Evolutionary conservation across 371 early-diverging fungal genomes (phyloP).

Genomic region (Haplosporangium sp.): DNA sequence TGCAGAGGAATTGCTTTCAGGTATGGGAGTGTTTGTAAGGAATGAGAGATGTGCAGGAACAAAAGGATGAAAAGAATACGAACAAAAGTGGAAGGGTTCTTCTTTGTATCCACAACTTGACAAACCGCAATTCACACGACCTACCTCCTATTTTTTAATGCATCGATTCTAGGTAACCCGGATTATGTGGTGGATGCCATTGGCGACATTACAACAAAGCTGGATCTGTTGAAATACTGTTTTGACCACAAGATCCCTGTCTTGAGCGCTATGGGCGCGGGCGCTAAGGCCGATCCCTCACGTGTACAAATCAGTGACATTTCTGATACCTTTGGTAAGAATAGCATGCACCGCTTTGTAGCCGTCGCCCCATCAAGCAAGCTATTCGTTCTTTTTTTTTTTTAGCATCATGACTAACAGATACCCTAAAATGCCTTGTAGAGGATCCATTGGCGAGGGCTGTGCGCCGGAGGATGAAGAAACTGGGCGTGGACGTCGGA

Average conservation of each 20-base stretch:
- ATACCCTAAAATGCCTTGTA: neutral
- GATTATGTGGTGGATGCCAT: slow-evolving; percentile 45
- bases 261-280: slow-evolving; percentile 35
- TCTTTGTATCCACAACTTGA: no score
- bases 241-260: slow-evolving; percentile 37
- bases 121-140: no score
- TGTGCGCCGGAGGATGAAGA: slow-evolving; percentile 33
- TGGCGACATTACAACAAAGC: slow-evolving; percentile 27
- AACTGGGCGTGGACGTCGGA: slow-evolving; percentile 30
- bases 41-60: no score
- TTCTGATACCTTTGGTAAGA: slow-evolving; percentile 43
- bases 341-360: neutral
- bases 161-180: slow-evolving; percentile 22
- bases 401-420: neutral
- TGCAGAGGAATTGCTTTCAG: slow-evolving; percentile 29
- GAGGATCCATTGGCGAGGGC: slow-evolving; percentile 45
- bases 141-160: neutral
- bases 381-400: no score
- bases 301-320: slow-evolving; percentile 46
- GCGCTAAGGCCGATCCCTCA: slow-evolving; percentile 47
- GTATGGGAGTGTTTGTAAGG: slow-evolving; percentile 12
- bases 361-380: no score
- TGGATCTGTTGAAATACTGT: slow-evolving; percentile 44
- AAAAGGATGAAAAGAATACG: no score
- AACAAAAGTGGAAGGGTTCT: no score